phyloP scores from a whole-genome alignment of 1,284 basidiomycete species.

The Fomitopsis schrenkii region DNA sequence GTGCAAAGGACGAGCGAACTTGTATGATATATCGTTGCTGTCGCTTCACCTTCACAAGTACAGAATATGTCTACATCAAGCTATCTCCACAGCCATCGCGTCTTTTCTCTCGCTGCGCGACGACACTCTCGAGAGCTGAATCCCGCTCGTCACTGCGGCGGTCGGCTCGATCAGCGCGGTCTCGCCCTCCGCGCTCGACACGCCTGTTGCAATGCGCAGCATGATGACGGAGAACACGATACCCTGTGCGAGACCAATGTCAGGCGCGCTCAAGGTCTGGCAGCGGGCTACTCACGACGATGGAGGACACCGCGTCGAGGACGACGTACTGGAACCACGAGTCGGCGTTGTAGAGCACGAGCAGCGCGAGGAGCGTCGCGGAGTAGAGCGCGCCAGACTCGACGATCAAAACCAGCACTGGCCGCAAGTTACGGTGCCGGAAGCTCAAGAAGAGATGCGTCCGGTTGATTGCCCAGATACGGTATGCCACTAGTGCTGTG shows the following conservation, averaged over 20 bases:
- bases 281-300: background rate
- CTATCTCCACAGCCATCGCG: background rate
- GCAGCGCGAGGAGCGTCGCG: slow-evolving; percentile 28
- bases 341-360: slow-evolving; percentile 8
- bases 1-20: background rate
- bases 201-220: background rate
- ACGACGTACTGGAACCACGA: background rate
- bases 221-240: background rate
- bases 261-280: background rate
- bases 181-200: background rate
- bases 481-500: slow-evolving; percentile 20
- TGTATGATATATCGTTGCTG: background rate
- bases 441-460: slow-evolving; percentile 8
- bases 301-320: background rate
- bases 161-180: background rate
- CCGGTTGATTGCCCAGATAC: slow-evolving; percentile 32
- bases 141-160: background rate
- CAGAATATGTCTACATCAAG: background rate
- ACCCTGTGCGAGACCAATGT: background rate
- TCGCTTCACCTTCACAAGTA: background rate
- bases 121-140: background rate
- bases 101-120: background rate
- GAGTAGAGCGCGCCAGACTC: slow-evolving; percentile 39
- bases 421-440: slow-evolving; percentile 17
- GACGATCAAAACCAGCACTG: slow-evolving; percentile 33